Evolutionary conservation across 768 basidiomycete species (phyloP), one percentile per base, ranked within the genome.

Genomic region (Leccinellum rugosiceps): DNA sequence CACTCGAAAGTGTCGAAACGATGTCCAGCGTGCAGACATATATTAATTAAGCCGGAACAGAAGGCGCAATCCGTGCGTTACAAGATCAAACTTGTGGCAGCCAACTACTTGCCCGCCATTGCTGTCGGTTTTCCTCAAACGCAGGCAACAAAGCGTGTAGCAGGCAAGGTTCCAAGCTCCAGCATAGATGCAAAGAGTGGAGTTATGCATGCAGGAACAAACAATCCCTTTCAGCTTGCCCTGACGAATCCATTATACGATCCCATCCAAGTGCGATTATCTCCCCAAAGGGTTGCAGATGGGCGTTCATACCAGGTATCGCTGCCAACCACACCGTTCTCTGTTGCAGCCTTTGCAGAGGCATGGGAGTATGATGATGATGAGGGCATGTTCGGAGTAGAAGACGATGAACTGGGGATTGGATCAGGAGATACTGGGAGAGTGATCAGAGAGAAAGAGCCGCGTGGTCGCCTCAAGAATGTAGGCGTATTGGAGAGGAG

Each of bases 321-420:
- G 10, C 76, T 98, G 3, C 95, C 93, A 1, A 85, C 85, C 11
- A 76, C 83, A 0, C 75, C 86, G 9, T 96, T 99, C 69, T 77
- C 89, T 6, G 84, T 98, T 48, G 86, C 89, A 14, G 91, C 96
- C 3, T 95, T 90, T 67, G 93, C 93, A 17, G 97, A 98, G 69
- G 93, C 92, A 32, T 98, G 96, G 96, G 94, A 98, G 71, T 97
- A 94, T 60, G 96, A 97, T 53, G 94, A 94, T 57, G 94, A 96
- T 57, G 94, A 92, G 32, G 81, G 80, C 45, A 90, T 92, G 89
- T 87, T 88, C 64, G 84, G 82, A 35, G 68, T 72, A 38, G 73
- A 76, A 41, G 78, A 76, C 25, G 77, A 77, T 46, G 75, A 73
- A 32, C 63, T 75, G 55, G 62, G 72, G 11, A 63, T 73, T 52